Evolutionary conservation across 305 asterid species (phyloP).

Genomic region (Ajuga reptans): DNA sequence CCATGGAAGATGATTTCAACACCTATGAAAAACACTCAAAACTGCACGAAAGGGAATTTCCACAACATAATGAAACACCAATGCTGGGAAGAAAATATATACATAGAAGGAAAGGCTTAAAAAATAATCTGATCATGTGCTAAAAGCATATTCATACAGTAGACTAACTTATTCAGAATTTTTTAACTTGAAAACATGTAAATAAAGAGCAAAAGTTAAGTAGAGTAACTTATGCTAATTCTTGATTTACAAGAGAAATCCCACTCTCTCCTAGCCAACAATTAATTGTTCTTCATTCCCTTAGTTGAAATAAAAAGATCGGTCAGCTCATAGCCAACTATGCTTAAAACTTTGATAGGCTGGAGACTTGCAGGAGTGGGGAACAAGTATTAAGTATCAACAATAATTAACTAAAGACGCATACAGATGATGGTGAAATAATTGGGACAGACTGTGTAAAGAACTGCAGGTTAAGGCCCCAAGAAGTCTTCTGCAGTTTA

Average conservation of each 20-base stretch:
- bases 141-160: neutral
- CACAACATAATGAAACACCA: neutral
- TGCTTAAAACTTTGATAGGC: neutral
- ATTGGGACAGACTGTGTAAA: neutral
- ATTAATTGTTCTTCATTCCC: neutral
- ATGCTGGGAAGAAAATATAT: neutral
- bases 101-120: neutral
- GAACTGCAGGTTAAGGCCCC: neutral
- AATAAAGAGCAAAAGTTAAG: neutral
- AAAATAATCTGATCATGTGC: neutral
- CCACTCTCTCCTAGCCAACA: neutral
- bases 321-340: neutral
- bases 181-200: neutral
- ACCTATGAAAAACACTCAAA: slow-evolving; percentile 1
- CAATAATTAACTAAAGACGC: neutral
- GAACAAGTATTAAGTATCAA: neutral
- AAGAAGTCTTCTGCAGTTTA: neutral
- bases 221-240: neutral
- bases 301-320: neutral
- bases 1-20: slow-evolving; percentile 15
- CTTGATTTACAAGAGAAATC: neutral
- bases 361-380: neutral
- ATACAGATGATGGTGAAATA: too few relatives aligned
- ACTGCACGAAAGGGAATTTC: neutral
- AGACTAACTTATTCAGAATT: neutral